Conservation (phyloP, 2,329 filamentous ascomycete genomes). For the Microdochium nivale region DNA sequence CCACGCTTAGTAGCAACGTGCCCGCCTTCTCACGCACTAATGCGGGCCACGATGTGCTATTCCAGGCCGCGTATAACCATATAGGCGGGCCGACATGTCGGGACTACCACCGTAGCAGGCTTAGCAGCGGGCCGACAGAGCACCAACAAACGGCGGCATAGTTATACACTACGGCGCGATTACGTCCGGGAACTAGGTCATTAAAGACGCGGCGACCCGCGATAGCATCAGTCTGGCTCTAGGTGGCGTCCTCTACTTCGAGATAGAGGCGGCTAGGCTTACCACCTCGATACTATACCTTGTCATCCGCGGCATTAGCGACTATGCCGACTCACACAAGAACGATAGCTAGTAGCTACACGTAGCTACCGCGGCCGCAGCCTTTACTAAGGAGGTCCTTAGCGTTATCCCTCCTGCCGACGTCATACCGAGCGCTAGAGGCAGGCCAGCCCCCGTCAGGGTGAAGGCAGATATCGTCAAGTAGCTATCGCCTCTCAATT, state of each 20-base stretch:
- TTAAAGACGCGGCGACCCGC: conserved; percentile 6
- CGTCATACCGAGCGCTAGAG: background rate
- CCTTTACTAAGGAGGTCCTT: background rate
- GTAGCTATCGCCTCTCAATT: background rate
- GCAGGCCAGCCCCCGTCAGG: background rate
- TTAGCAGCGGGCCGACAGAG: background rate
- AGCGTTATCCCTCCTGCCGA: background rate
- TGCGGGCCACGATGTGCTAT: no score
- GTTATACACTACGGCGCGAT: conserved; percentile 8
- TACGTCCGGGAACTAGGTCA: conserved; percentile 8
- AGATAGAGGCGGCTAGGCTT: no score
- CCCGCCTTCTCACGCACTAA: no score
- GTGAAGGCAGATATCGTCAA: background rate
- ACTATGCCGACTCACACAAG: no score
- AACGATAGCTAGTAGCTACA: background rate
- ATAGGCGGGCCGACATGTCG: background rate
- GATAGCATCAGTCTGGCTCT: conserved; percentile 6
- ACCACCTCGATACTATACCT: no score
- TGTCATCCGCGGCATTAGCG: no score
- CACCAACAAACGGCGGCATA: background rate
- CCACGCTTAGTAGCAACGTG: no score
- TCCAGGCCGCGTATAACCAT: no score
- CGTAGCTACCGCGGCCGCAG: background rate
- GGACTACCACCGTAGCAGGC: background rate
- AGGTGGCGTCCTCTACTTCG: background rate